phyloP scores from a whole-genome alignment of 2,329 filamentous ascomycete genomes.

The Sporothrix luriei region DNA sequence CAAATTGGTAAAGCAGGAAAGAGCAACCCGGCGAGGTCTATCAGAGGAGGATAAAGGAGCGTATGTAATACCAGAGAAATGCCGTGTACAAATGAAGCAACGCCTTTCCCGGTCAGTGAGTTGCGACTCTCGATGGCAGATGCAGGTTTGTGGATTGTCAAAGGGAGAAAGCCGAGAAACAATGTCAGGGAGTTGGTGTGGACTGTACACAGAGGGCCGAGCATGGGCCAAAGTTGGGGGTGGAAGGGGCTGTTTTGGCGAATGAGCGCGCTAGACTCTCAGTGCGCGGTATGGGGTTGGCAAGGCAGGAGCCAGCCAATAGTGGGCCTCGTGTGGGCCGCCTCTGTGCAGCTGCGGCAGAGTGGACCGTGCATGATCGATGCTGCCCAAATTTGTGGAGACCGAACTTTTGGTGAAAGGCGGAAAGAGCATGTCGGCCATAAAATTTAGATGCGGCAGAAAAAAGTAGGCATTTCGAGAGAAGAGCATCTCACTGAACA shows the following conservation, averaged over 20 bases:
- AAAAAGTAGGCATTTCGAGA: slow-evolving; percentile 27
- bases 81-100: neutral
- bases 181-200: slow-evolving; percentile 10
- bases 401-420: neutral
- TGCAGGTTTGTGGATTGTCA: slow-evolving; percentile 9
- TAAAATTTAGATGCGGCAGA: slow-evolving; percentile 28
- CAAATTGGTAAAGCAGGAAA: slow-evolving; percentile 22
- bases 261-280: slow-evolving; percentile 22
- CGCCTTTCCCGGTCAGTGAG: neutral
- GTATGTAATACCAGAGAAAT: neutral
- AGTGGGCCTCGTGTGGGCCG: slow-evolving; percentile 3
- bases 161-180: slow-evolving; percentile 11
- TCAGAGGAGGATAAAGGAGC: neutral
- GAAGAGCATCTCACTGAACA: neutral
- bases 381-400: slow-evolving; percentile 18
- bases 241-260: neutral
- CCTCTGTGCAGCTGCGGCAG: slow-evolving; percentile 3
- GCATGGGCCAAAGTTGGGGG: slow-evolving; percentile 8
- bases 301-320: slow-evolving; percentile 27
- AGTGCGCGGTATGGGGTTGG: slow-evolving; percentile 18
- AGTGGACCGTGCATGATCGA: slow-evolving; percentile 15
- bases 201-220: neutral
- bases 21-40: slow-evolving; percentile 1
- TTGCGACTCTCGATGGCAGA: slow-evolving; percentile 8
- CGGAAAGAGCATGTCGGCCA: slow-evolving; percentile 21